A percentile compares a stretch with the other conserved stretches of the same genome.
Evolutionary conservation across 1,284 basidiomycete species (phyloP).

Genomic region (Trametes hirsuta): DNA sequence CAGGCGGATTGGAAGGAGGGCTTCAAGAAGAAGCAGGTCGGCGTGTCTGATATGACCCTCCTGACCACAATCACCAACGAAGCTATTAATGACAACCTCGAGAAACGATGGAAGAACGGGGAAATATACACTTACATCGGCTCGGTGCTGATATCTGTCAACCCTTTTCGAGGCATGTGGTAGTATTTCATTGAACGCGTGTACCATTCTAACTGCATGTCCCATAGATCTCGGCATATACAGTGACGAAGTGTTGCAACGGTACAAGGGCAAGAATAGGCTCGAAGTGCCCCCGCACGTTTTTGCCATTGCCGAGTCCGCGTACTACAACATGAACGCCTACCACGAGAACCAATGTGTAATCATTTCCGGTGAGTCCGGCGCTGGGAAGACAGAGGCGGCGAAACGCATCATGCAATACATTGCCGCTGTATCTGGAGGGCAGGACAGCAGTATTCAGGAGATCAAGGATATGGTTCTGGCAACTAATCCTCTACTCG

Average conservation of each 20-base stretch:
- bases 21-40: slow-evolving; percentile 97
- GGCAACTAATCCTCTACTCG: slow-evolving; percentile 96
- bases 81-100: slow-evolving; percentile 96
- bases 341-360: slow-evolving; percentile 99
- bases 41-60: slow-evolving; percentile 98
- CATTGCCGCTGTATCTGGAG: slow-evolving; percentile 95
- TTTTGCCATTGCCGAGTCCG: slow-evolving; percentile 94
- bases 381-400: slow-evolving; percentile 96
- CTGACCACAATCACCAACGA: slow-evolving; percentile 98
- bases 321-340: slow-evolving; percentile 99
- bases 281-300: slow-evolving; percentile 99
- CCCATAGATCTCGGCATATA: slow-evolving; percentile 93
- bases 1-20: slow-evolving; percentile 98
- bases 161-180: slow-evolving; percentile 88
- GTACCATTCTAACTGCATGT: background rate
- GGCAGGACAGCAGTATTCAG: slow-evolving; percentile 85
- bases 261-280: slow-evolving; percentile 97
- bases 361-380: slow-evolving; percentile 99
- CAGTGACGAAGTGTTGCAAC: slow-evolving; percentile 83
- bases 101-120: slow-evolving; percentile 92
- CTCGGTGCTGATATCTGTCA: slow-evolving; percentile 96
- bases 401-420: slow-evolving; percentile 99
- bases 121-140: slow-evolving; percentile 99
- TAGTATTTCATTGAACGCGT: too few species aligned
- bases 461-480: slow-evolving; percentile 99